A percentile compares a stretch with the other conserved stretches of the same genome.
Evolutionary conservation across 352 stramenopile species (phyloP).

Genomic region (Globisporangium radiosum): DNA sequence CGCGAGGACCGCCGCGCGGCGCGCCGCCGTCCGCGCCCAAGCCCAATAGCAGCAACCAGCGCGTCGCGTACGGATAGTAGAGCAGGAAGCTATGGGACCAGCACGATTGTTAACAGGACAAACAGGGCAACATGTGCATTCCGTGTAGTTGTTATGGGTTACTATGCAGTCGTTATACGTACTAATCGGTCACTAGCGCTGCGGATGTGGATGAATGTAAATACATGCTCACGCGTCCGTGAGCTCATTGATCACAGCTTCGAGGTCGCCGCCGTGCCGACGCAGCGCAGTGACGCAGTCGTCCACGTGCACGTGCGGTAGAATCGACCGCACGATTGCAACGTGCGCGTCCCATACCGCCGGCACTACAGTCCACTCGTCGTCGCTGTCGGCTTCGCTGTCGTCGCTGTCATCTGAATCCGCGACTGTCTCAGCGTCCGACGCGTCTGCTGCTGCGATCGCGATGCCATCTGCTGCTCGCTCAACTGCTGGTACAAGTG

Average conservation of each 20-base stretch:
- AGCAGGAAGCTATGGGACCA: no score
- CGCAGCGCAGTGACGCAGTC: conserved; percentile 41
- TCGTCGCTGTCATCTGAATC: neutral
- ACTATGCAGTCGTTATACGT: no score
- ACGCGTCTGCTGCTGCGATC: conserved; percentile 27
- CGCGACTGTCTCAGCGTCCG: conserved; percentile 47
- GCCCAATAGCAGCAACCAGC: neutral
- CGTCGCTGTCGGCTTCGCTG: conserved; percentile 1
- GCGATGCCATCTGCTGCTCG: no score
- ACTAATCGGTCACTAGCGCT: no score
- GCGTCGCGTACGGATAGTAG: conserved; percentile 7
- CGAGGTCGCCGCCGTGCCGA: conserved; percentile 49
- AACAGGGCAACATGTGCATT: no score
- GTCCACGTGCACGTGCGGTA: conserved; percentile 40
- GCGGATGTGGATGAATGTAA: neutral
- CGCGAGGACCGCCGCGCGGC: conserved; percentile 2
- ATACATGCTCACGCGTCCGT: conserved; percentile 28
- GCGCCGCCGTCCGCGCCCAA: conserved; percentile 15
- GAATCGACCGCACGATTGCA: conserved; percentile 36
- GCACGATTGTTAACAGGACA: no score
- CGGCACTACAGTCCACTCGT: conserved; percentile 44
- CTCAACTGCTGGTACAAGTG: neutral
- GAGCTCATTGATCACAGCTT: conserved; percentile 52
- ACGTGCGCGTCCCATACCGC: conserved; percentile 36
- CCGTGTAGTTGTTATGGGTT: no score